phyloP scores from a whole-genome alignment of 2,329 filamentous ascomycete genomes.

The Cadophora luteo-olivacea region DNA sequence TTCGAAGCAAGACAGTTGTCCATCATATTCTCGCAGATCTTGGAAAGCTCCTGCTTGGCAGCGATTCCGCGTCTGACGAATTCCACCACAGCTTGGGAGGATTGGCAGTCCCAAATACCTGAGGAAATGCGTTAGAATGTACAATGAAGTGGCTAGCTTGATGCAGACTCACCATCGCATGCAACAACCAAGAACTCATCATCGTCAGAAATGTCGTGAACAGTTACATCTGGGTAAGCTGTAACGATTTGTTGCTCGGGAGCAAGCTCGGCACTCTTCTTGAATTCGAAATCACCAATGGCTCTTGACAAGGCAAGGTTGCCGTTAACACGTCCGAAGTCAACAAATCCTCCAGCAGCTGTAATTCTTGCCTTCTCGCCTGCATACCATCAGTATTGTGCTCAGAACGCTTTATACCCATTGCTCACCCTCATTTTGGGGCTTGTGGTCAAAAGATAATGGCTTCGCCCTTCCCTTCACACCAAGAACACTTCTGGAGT shows the following conservation, averaged over 20 bases:
- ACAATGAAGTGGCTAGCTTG: background rate
- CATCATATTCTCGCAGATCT: conserved; percentile 99
- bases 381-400: conserved; percentile 49
- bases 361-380: conserved; percentile 96
- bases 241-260: conserved; percentile 99
- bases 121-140: conserved; percentile 34
- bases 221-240: conserved; percentile 91
- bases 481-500: conserved; percentile 92
- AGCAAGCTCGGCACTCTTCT: conserved; percentile 95
- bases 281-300: conserved; percentile 99
- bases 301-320: conserved; percentile 96
- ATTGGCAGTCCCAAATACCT: conserved; percentile 99
- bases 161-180: conserved; percentile 79
- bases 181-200: conserved; percentile 96
- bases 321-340: conserved; percentile 97
- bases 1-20: conserved; percentile 98
- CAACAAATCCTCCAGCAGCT: conserved; percentile 95
- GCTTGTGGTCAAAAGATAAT: conserved; percentile 98
- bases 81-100: conserved; percentile 95
- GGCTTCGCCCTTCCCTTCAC: conserved; percentile 98
- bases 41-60: conserved; percentile 91
- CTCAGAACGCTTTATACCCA: background rate
- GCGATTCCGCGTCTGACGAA: conserved; percentile 97
- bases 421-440: conserved; percentile 86
- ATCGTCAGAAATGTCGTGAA: conserved; percentile 88